Evolutionary conservation across 345 rosid genomes (phyloP).

Genomic region (Boechera stricta): DNA sequence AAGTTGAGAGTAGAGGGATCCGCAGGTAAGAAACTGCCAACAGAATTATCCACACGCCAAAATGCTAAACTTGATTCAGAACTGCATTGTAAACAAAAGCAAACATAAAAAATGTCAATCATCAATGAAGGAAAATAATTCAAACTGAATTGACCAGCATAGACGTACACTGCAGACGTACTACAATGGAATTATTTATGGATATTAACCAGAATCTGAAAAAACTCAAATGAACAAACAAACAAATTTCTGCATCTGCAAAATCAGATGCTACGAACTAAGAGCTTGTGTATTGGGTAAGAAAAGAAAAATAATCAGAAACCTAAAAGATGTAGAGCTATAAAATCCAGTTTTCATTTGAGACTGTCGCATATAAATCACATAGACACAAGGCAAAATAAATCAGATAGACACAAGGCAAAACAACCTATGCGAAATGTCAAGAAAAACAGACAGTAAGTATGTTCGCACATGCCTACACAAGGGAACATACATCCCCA

Average conservation of each 20-base stretch:
- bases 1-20: slow-evolving; percentile 58
- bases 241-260: slow-evolving; percentile 27
- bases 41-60: slow-evolving; percentile 91
- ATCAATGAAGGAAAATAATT: slow-evolving; percentile 27
- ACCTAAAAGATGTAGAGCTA: slow-evolving; percentile 14
- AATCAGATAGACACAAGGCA: slow-evolving; percentile 13
- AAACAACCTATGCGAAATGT: not conserved
- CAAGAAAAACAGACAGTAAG: slow-evolving; percentile 12
- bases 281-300: slow-evolving; percentile 10
- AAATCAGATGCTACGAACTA: slow-evolving; percentile 21
- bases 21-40: slow-evolving; percentile 88
- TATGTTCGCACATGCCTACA: slow-evolving; percentile 20
- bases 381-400: slow-evolving; percentile 15
- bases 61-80: slow-evolving; percentile 67
- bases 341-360: slow-evolving; percentile 19
- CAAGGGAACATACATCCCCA: slow-evolving; percentile 22
- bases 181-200: slow-evolving; percentile 15
- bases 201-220: slow-evolving; percentile 29
- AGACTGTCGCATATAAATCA: slow-evolving; percentile 9
- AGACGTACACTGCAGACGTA: slow-evolving; percentile 14
- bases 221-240: slow-evolving; percentile 22
- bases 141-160: slow-evolving; percentile 27
- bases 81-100: slow-evolving; percentile 55
- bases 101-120: slow-evolving; percentile 18
- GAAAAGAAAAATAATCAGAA: slow-evolving; percentile 11